phyloP scores from a whole-genome alignment of 441 rosid genomes.

The Eutrema salsugineum region DNA sequence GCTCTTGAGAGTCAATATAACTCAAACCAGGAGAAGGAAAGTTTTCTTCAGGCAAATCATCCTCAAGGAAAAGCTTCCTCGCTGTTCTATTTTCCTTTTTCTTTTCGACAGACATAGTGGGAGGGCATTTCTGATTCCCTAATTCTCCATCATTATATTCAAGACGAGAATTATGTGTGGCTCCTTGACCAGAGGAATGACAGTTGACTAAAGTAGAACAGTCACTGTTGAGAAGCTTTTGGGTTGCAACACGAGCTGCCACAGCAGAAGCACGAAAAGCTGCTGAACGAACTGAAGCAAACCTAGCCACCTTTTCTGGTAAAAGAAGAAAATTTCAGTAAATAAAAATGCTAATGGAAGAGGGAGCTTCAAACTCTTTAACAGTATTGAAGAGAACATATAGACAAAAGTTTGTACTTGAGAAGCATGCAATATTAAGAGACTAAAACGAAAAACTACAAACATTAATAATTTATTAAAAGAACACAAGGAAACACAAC shows the following conservation, averaged over 20 bases:
- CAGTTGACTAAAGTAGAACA: conserved; percentile 25
- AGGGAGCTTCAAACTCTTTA: not conserved
- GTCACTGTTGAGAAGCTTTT: conserved; percentile 19
- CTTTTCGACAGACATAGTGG: conserved; percentile 25
- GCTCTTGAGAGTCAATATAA: conserved; percentile 89
- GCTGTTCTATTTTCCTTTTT: conserved; percentile 38
- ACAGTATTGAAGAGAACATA: not conserved
- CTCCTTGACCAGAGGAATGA: conserved; percentile 38
- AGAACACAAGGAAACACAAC: not conserved
- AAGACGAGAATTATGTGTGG: conserved; percentile 17
- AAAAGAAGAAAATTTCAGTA: conserved; percentile 3
- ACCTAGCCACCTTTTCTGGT: conserved; percentile 55
- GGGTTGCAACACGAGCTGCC: conserved; percentile 42
- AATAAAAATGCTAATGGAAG: not conserved
- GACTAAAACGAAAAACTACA: not conserved
- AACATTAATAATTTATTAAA: not conserved
- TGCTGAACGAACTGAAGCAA: conserved; percentile 69
- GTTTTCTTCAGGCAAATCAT: conserved; percentile 35
- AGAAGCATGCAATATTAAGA: not conserved
- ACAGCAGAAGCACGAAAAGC: conserved; percentile 75
- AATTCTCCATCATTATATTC: conserved; percentile 26
- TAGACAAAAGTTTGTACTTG: not conserved
- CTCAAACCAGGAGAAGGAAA: conserved; percentile 45
- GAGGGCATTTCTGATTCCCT: conserved; percentile 30
- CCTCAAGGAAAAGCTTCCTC: conserved; percentile 59